Evolutionary conservation across 2,329 filamentous ascomycete genomes (phyloP).

Genomic region (Colletotrichum chrysophilum): DNA sequence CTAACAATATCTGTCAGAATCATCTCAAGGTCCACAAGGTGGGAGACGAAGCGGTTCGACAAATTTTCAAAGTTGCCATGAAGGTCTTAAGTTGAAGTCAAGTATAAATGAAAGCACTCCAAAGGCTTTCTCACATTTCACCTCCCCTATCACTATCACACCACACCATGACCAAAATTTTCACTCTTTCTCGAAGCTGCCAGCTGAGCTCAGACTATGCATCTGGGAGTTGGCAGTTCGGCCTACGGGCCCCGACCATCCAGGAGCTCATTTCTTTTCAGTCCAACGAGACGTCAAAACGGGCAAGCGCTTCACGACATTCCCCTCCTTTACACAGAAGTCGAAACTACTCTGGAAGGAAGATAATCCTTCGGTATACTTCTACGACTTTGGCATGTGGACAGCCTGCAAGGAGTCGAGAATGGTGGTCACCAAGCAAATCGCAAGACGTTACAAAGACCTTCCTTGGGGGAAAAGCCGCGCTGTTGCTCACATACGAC

Average conservation of each 20-base stretch:
- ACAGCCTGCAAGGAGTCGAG: background rate
- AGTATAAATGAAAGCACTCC: background rate
- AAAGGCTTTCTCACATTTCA: background rate
- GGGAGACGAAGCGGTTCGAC: background rate
- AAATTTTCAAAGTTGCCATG: background rate
- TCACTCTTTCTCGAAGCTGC: background rate
- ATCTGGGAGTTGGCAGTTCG: background rate
- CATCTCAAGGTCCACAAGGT: background rate
- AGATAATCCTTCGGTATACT: background rate
- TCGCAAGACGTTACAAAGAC: background rate
- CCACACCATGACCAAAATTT: background rate
- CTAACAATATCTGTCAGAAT: fast-evolving
- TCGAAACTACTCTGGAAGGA: background rate
- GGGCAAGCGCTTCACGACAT: background rate
- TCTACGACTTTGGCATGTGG: background rate
- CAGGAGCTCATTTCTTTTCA: background rate
- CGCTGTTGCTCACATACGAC: background rate
- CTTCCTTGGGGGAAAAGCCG: fast-evolving
- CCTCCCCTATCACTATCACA: background rate
- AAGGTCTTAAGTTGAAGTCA: background rate
- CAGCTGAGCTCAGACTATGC: background rate
- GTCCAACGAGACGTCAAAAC: background rate
- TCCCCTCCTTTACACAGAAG: background rate
- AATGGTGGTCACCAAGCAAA: background rate
- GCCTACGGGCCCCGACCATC: background rate